A percentile compares a stretch with the other conserved stretches of the same genome.
phyloP scores from a whole-genome alignment of 495 filamentous ascomycete genomes.

The Penicillium goetzii region DNA sequence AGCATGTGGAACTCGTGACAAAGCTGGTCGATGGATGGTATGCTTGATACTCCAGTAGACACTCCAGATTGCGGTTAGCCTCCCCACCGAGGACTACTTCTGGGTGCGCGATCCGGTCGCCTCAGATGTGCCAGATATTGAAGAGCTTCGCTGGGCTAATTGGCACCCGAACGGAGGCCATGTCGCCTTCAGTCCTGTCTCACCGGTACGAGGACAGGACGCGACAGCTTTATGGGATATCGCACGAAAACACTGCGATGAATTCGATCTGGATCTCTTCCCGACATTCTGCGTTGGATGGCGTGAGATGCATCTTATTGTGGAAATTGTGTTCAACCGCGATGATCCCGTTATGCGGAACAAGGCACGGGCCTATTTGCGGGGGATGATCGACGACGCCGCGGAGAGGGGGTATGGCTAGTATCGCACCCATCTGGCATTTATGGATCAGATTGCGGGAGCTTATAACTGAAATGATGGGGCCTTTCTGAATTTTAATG shows the following conservation, averaged over 20 bases:
- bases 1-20: conserved; percentile 20
- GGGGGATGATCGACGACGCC: conserved; percentile 48
- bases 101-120: not conserved
- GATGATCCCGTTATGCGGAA: conserved; percentile 40
- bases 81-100: not conserved
- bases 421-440: conserved; percentile 47
- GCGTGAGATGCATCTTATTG: conserved; percentile 28
- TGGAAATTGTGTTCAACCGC: conserved; percentile 60
- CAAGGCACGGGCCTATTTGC: conserved; percentile 45
- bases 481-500: not conserved
- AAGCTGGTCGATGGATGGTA: conserved; percentile 24
- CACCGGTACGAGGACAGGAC: not conserved
- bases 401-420: conserved; percentile 51
- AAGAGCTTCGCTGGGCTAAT: not conserved
- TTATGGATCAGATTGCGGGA: not conserved
- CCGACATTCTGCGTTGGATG: not conserved
- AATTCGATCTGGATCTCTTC: not conserved
- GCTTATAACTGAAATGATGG: not conserved
- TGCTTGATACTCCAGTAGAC: not conserved
- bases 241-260: not conserved
- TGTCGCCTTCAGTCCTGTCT: not conserved
- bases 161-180: not conserved
- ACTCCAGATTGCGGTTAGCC: not conserved
- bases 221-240: not conserved
- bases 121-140: not conserved